A percentile compares a stretch with the other conserved stretches of the same genome.
These are phyloP conservation scores for Mycoemilia scoparia DNA, from an alignment of 192 early-diverging fungal species.

Conservation along the genomic window DNA sequence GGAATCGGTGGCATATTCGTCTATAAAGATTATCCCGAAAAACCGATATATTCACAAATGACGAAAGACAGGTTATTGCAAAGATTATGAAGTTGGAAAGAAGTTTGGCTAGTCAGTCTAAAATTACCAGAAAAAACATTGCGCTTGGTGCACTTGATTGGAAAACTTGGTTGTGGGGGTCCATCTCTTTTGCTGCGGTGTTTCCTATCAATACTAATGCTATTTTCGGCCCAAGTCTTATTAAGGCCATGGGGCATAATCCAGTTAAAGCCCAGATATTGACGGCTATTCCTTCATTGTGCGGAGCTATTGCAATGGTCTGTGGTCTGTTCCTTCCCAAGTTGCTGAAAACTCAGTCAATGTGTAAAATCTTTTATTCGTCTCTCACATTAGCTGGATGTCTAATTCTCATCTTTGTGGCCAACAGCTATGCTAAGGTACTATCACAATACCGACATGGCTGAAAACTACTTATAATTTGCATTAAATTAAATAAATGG, in stretches of 20 bases:
- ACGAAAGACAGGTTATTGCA: conserved; percentile 12
- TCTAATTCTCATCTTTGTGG: too few species aligned
- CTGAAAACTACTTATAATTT: too few species aligned
- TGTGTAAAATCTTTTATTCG: too few species aligned
- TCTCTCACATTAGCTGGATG: too few species aligned
- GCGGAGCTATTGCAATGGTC: too few species aligned
- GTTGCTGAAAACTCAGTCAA: too few species aligned
- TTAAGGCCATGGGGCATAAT: conserved; percentile 17
- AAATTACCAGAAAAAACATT: conserved; percentile 10
- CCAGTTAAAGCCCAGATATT: conserved; percentile 13
- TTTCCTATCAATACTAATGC: conserved; percentile 25
- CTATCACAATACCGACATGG: too few species aligned
- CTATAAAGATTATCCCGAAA: conserved; percentile 25
- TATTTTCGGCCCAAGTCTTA: conserved; percentile 19
- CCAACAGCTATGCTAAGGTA: too few species aligned
- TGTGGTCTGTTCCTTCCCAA: too few species aligned
- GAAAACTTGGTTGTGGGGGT: conserved; percentile 14
- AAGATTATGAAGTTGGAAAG: conserved; percentile 13
- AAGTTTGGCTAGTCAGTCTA: conserved; percentile 12
- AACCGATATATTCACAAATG: conserved; percentile 12
- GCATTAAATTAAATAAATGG: too few species aligned
- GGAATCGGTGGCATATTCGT: conserved; percentile 14
- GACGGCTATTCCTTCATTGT: too few species aligned
- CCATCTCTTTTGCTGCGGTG: conserved; percentile 20
- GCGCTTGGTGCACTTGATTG: conserved; percentile 7